Conservation (phyloP, 108 stramenopile genomes). For the Halocafeteria seosinensis region DNA sequence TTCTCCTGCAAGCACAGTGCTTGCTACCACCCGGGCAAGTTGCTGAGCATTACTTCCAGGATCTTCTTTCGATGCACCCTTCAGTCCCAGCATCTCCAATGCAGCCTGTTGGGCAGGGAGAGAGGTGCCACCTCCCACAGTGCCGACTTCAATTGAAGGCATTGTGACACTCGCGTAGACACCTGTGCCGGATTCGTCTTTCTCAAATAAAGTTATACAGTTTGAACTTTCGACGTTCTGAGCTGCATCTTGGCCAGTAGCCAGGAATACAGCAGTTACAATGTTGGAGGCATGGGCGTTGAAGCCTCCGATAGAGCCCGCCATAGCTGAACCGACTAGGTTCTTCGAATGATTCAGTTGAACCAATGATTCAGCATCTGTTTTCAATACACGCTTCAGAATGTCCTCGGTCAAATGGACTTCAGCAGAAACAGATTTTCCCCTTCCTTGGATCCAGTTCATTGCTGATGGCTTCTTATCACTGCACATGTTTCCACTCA, state of each 20-base stretch:
- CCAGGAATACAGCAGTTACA: constrained; percentile 90
- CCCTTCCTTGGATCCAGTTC: constrained; percentile 94
- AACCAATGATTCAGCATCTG: constrained; percentile 68
- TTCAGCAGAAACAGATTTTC: constrained; percentile 85
- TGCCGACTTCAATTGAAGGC: constrained; percentile 94
- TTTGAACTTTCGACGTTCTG: constrained; percentile 72
- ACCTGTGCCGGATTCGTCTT: not conserved
- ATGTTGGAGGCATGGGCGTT: constrained; percentile 94
- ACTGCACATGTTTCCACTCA: constrained; percentile 93
- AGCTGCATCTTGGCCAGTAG: constrained; percentile 96
- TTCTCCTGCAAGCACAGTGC: constrained; percentile 84
- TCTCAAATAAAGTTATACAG: constrained; percentile 6
- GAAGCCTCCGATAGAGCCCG: constrained; percentile 79
- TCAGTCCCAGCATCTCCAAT: constrained; percentile 70
- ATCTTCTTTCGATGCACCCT: constrained; percentile 50
- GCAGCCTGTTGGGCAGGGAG: constrained; percentile 79
- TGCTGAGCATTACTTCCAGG: constrained; percentile 77
- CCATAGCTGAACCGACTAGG: constrained; percentile 90
- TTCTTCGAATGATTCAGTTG: constrained; percentile 82
- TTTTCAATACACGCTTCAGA: constrained; percentile 73
- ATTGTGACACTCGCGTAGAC: constrained; percentile 63
- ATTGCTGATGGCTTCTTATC: constrained; percentile 95
- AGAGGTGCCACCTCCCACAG: constrained; percentile 88
- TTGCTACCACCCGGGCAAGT: constrained; percentile 76
- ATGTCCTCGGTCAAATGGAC: constrained; percentile 60